Evolutionary conservation across 345 rosid genomes (phyloP), one percentile per base, ranked within the genome.

Genomic region (Arabis alpina): DNA sequence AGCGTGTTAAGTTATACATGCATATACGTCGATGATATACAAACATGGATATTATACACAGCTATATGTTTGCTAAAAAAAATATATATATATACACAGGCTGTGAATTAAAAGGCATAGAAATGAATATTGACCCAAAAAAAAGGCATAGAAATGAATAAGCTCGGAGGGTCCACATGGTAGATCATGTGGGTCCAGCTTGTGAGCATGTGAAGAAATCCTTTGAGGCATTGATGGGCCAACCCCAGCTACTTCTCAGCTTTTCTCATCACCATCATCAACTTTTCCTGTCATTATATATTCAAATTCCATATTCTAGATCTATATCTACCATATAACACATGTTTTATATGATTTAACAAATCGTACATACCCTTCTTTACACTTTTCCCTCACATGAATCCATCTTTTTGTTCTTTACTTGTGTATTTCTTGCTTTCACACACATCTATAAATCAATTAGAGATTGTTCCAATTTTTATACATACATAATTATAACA

Each of bases 331-430:
- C 40, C 40, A 36, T 8, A 36, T 36, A 36, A 36, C 3, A 36
- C 40, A 36, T 36, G 40, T 34, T n/a, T 10, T 24, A 47, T 16
- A 52, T 9, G 30, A 15, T 8, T 15, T 24, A 23, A 75, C 59
- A 54, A 69, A 6, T 54, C 61, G 56, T 34, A 42, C 70, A 63
- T 69, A 49, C 79, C 79, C 79, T 64, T 64, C 61, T 70, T 65
- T 71, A 36, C 72, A 71, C 80, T 76, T 76, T 76, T 65, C 80
- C 76, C 68, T 51, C 72, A 70, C 72, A 70, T 76, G 72, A 76
- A 71, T 70, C 68, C 67, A 32, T 76, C 76, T 70, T 71, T 76
- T 70, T 64, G 80, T 76, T 76, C 80, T 70, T 64, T 64, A 10
- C 71, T 64, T 40, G 45, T 70, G 23, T 8, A n/a, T 51, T 48